These are phyloP conservation scores for Wickerhamiella australiensis DNA, from an alignment of 805 yeast genomes.

Conservation along the genomic window DNA sequence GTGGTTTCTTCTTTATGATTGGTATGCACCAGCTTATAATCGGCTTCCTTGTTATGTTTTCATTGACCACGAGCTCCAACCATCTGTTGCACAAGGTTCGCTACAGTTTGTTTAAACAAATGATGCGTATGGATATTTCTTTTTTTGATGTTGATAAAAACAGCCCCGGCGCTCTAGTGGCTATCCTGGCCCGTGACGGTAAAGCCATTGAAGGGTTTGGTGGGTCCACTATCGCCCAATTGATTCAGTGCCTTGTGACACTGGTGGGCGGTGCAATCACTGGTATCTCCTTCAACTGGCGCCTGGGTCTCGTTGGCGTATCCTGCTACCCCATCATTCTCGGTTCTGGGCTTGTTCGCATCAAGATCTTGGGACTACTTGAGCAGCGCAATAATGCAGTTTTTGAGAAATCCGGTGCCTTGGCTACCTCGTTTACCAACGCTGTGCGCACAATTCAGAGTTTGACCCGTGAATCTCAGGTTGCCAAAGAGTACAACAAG, in stretches of 20 bases:
- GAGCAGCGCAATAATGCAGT: conserved; percentile 18
- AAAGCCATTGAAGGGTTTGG: conserved; percentile 23
- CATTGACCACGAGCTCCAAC: conserved; percentile 16
- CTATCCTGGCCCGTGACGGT: conserved; percentile 24
- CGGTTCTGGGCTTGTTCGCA: conserved; percentile 22
- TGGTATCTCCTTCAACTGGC: conserved; percentile 23
- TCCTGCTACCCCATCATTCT: conserved; percentile 21
- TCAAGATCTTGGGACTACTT: conserved; percentile 17
- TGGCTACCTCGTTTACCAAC: conserved; percentile 24
- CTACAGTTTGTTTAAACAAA: conserved; percentile 16
- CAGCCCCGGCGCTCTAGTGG: conserved; percentile 23
- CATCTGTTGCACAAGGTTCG: conserved; percentile 22
- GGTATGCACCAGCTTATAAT: conserved; percentile 7
- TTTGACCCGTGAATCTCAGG: conserved; percentile 23
- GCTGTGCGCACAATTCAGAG: conserved; percentile 24
- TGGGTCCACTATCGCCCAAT: conserved; percentile 25
- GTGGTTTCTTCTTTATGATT: conserved; percentile 14
- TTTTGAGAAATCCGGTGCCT: conserved; percentile 20
- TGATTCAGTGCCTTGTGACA: conserved; percentile 20
- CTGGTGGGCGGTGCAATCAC: conserved; percentile 22
- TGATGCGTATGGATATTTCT: conserved; percentile 24
- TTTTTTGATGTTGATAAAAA: conserved; percentile 24
- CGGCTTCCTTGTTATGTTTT: conserved; percentile 13
- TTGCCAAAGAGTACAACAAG: conserved; percentile 16
- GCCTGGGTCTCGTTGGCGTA: conserved; percentile 22